Percentiles rank a stretch among this genome's conserved stretches.
Evolutionary conservation across 2,329 filamentous ascomycete genomes (phyloP).

Genomic region (Polychaeton citri): DNA sequence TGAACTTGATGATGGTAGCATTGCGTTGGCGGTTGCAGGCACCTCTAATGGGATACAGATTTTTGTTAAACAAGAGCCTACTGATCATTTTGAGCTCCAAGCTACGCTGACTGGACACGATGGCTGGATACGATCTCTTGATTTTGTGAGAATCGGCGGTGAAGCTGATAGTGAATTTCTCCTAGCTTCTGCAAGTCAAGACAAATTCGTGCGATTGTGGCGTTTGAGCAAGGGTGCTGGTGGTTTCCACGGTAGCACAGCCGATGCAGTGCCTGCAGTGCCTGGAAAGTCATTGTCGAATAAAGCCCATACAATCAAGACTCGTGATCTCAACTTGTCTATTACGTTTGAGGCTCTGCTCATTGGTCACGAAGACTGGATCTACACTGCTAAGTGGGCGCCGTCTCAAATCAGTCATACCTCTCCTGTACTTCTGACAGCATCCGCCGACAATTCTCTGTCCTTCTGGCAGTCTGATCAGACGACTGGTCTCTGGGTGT

Average conservation of each 20-base stretch:
- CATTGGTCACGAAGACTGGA: conserved; percentile 95
- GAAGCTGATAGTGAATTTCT: conserved; percentile 52
- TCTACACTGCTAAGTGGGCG: conserved; percentile 76
- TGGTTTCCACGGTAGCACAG: neutral
- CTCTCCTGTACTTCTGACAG: conserved; percentile 50
- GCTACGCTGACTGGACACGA: conserved; percentile 81
- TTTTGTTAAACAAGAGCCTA: conserved; percentile 44
- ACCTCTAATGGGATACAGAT: conserved; percentile 75
- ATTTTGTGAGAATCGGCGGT: conserved; percentile 54
- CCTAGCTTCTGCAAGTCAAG: conserved; percentile 86
- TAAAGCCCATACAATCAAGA: conserved; percentile 67
- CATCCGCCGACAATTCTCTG: conserved; percentile 90
- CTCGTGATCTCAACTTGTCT: conserved; percentile 51
- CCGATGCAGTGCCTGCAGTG: neutral
- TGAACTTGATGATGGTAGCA: conserved; percentile 36
- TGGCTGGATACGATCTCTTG: conserved; percentile 81
- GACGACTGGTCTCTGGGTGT: conserved; percentile 81
- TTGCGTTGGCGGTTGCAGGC: conserved; percentile 64
- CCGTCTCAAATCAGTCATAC: conserved; percentile 24
- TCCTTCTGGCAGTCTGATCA: conserved; percentile 83
- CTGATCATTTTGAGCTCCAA: conserved; percentile 50
- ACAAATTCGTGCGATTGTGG: conserved; percentile 95
- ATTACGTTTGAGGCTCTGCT: conserved; percentile 89
- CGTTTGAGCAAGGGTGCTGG: conserved; percentile 56
- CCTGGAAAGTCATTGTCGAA: conserved; percentile 59